Base-by-base conservation (phyloP, 805 yeast species). In the Nakazawaea ambrosiae region DNA sequence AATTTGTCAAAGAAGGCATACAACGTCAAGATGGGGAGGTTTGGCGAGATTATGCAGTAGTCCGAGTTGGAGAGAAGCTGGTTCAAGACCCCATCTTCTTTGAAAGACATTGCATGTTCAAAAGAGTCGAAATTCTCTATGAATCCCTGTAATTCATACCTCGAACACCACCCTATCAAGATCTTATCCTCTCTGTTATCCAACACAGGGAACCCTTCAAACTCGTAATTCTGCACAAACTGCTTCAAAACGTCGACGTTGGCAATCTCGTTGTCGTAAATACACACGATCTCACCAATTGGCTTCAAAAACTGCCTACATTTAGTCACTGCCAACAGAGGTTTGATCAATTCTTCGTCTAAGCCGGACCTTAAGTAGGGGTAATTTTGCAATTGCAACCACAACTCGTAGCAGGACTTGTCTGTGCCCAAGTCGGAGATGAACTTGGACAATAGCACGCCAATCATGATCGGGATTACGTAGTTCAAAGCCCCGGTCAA, bases 401-500 rank as follows among this genome's bases (percentile, higher is more conserved):
- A 73, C 29, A 57, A 51, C 40, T 85, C 92, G 51, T 83, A 83
- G 34, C 83, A 75, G 33, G 84, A 81, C 28, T 66, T 66, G 35
- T 66, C 68, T 16, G 70, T 61, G 30, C 81, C 56, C 36, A 73
- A 63, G 50, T 86, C 92, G 45, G 75, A 80, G n/a, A 78, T 68
- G 58, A 83, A 71, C 49, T 83, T 78, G 33, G 89, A 75, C 7
- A 78, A 67, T 65, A 87, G 72, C 2, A 85, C 95, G 1, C 89
- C 81, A 11, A 78, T 62, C 96, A 86, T 86, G 22, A 86, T 81
- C 0, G 96, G 96, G 31, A 86, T 62, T 2, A 85, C 87, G 50
- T 86, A 86, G 0, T 83, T 73, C 34, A 87, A 66, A 0, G 95
- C 96, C 19, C 95, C 96, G 0, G 95, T 84, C 27, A 86, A 61